Evolutionary conservation across 192 early-diverging fungal species (phyloP).

Genomic region (Coemansia sp.): DNA sequence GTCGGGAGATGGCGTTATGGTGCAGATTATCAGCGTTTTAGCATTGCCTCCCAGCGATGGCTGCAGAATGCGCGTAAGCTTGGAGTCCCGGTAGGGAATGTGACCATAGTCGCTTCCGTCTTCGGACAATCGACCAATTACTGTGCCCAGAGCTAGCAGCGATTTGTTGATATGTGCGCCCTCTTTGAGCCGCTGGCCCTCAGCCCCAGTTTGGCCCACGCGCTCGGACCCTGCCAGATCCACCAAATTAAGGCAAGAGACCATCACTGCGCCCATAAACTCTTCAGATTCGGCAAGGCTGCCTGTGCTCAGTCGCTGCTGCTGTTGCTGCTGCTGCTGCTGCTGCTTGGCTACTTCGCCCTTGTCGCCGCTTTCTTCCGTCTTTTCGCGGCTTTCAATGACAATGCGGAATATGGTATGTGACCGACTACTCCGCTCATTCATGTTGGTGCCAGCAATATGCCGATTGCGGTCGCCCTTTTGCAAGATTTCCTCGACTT

Average conservation of each 20-base stretch:
- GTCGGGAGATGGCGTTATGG: conserved; percentile 74
- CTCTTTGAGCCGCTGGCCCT: conserved; percentile 87
- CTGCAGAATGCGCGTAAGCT: conserved; percentile 92
- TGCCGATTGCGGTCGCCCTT: conserved; percentile 81
- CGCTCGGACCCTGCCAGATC: conserved; percentile 97
- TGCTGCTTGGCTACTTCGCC: conserved; percentile 3
- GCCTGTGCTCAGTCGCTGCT: conserved; percentile 39
- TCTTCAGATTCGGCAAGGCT: conserved; percentile 25
- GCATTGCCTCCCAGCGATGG: conserved; percentile 89
- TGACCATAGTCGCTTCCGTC: conserved; percentile 63
- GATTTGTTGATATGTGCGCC: conserved; percentile 96
- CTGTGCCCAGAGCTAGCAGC: conserved; percentile 85
- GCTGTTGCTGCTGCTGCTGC: neutral
- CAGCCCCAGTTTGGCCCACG: conserved; percentile 66
- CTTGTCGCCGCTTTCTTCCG: neutral
- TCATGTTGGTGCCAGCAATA: conserved; percentile 89
- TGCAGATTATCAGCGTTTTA: conserved; percentile 86
- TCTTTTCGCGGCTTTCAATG: conserved; percentile 73
- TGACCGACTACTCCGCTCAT: conserved; percentile 85
- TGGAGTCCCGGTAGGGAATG: conserved; percentile 97
- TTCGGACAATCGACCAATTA: conserved; percentile 85
- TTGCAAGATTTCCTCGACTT: conserved; percentile 74
- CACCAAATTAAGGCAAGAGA: conserved; percentile 77
- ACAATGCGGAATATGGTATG: conserved; percentile 96
- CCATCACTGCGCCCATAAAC: conserved; percentile 52